Evolutionary conservation across 1,284 basidiomycete genomes (phyloP), one percentile per base, ranked within the genome.

Genomic region (Earliella scabrosa): DNA sequence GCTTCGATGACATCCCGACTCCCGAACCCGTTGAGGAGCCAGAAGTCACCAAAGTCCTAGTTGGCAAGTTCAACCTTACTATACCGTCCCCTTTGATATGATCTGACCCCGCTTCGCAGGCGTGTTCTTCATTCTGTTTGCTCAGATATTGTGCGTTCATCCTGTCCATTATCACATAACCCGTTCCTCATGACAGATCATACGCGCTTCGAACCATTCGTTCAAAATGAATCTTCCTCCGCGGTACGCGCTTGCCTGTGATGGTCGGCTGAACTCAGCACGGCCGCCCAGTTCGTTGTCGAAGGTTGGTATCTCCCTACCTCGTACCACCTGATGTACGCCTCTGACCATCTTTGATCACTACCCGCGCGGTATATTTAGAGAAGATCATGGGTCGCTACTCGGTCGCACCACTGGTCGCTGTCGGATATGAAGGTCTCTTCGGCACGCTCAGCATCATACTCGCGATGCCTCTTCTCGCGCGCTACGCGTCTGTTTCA

Each of bases 371-470:
- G 20, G 57, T 45, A 48, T 41, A 34, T 20, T 36, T 63, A 83
- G 93, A 95, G 75, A 93, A 91, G 78, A 94, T 98, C 68, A 88
- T 98, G 88, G 82, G 85, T 40, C 83, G 83, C 50, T 97, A 97
- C 77, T 81, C 86, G 41, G 89, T 99, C 52, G 86, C 90, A 50
- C 96, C 97, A n/a, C 82, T 98, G 31, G 83, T 95, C 51, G 96
- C 97, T 11, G 97, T 98, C 49, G 94, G 95, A 26, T 92, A 86
- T 61, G 97, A 99, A 75, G 97, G 97, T 47, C 77, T 96, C 58
- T 99, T 97, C 71, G 97, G 97, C 56, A 76, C 88, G 18, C 64
- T 91, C 57, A 92, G 92, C 21, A 87, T 95, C 63, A 64, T 95
- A 43, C 62, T 90, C 29, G 80, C 86, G 56, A 81, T 95, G 74